phyloP scores from a whole-genome alignment of 495 filamentous ascomycete genomes.

The Penicillium crystallinum region DNA sequence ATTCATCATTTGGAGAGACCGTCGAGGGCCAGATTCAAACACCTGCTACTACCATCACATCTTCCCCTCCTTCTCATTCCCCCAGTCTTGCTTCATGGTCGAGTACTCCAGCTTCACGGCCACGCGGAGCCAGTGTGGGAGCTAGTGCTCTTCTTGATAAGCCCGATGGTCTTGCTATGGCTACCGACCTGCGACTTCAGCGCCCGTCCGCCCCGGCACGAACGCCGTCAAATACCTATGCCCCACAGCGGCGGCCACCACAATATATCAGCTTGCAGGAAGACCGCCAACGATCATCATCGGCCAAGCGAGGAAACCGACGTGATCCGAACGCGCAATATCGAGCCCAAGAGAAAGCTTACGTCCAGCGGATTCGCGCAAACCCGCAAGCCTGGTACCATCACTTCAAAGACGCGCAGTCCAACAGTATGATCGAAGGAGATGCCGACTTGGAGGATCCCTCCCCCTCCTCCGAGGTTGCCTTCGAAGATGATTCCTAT shows the following conservation, averaged over 20 bases:
- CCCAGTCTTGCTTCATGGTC: constrained; percentile 39
- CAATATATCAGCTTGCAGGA: constrained; percentile 51
- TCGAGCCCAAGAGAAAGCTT: constrained; percentile 74
- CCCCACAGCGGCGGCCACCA: constrained; percentile 67
- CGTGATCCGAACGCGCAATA: constrained; percentile 76
- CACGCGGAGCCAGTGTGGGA: constrained; percentile 40
- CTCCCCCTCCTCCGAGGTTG: constrained; percentile 77
- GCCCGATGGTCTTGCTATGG: constrained; percentile 25
- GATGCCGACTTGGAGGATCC: constrained; percentile 89
- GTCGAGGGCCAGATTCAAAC: constrained; percentile 36
- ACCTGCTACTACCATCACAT: constrained; percentile 39
- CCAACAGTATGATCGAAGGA: constrained; percentile 55
- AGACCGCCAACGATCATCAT: constrained; percentile 50
- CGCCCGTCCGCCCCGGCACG: constrained; percentile 57
- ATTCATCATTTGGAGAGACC: constrained; percentile 34
- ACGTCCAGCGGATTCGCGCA: constrained; percentile 70
- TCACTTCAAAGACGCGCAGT: constrained; percentile 68
- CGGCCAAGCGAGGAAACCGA: constrained; percentile 44
- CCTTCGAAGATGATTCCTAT: constrained; percentile 76
- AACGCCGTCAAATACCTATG: constrained; percentile 68
- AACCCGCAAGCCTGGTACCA: constrained; percentile 61
- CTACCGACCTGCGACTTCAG: constrained; percentile 39
- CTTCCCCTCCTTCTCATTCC: constrained; percentile 38
- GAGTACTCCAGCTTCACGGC: constrained; percentile 32
- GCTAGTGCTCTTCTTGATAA: constrained; percentile 30